Base-by-base conservation (phyloP, 2,329 filamentous ascomycete species). In the Camptophora hylomeconis region DNA sequence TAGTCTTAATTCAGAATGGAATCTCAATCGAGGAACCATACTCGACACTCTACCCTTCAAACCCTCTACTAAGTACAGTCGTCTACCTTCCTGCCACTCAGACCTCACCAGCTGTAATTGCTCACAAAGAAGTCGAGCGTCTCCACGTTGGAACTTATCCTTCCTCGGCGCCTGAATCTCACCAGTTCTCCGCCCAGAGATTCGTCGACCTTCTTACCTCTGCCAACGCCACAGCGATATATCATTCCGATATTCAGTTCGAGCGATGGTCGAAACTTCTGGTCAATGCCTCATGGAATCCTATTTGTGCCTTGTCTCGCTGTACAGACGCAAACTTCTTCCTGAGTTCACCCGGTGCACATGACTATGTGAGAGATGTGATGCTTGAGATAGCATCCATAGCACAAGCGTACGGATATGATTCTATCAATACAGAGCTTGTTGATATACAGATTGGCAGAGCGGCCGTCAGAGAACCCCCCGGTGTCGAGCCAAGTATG, bases 1-100 rank as follows among this genome's bases (percentile, higher is more conserved):
- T 75, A 21, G 67, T 69, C 5, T 60, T 76, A 1, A 60, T 73
- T 10, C 71, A 76, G 36, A 75, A 75, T 39, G 72, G 72, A 1
- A 64, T 75, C 20, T 61, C 58, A 1, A 72, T 74, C 35, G 72
- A 76, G 43, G 57, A 65, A 7, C 61, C 67, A 10, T 72, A 71
- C 28, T 41, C 49, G 0, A 39, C 45, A 1, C 47, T 50, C 0
- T 75, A 68, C 37, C 67, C 68, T 0, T 30, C 45, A 0, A 65
- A 63, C 17, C 61, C 67, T 0, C 56, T 76, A 13, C 43, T 75
- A 5, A 70, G 64, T 22, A 64, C 61, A 20, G 68, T 73, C 1
- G 58, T 63, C 12, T 71, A 72, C 40, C 50, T 70, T 5, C 63
- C 65, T 3, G 58, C 56, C 0, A 65, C 63, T 0, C 67, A 72